phyloP scores from a whole-genome alignment of 495 filamentous ascomycete genomes.

The Xylaria sp. region DNA sequence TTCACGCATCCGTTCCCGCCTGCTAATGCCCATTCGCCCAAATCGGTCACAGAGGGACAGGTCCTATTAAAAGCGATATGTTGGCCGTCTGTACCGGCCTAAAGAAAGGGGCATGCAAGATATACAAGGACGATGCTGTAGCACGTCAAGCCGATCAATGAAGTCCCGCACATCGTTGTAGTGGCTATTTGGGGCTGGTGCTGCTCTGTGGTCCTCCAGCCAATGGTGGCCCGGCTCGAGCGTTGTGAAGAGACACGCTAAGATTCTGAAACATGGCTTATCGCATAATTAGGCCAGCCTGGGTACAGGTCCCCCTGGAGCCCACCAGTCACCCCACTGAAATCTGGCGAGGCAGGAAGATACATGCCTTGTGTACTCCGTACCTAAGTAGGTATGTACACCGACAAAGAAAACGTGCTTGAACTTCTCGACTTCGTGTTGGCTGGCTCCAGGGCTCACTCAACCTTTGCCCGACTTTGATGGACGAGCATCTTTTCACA shows the following conservation, averaged over 20 bases:
- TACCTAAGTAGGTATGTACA: too few relatives aligned
- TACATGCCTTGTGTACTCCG: too few relatives aligned
- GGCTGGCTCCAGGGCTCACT: too few relatives aligned
- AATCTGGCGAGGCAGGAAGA: too few relatives aligned
- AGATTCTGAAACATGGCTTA: slow-evolving; percentile 27
- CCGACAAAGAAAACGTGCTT: too few relatives aligned
- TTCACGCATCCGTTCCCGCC: slow-evolving; percentile 4
- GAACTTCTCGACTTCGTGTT: too few relatives aligned
- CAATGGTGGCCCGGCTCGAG: slow-evolving; percentile 8
- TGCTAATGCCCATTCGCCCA: slow-evolving; percentile 1
- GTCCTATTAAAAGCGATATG: background rate
- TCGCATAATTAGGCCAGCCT: background rate
- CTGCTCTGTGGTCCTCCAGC: background rate
- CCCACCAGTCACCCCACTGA: background rate
- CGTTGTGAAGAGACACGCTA: slow-evolving; percentile 16
- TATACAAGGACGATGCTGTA: background rate
- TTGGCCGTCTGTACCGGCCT: slow-evolving; percentile 4
- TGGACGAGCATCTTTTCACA: background rate
- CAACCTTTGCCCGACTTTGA: too few relatives aligned
- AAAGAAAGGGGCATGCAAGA: slow-evolving; percentile 4
- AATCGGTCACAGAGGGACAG: too few relatives aligned
- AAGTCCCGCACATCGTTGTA: background rate
- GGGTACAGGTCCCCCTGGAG: background rate
- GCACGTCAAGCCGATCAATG: background rate
- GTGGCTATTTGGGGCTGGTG: background rate